phyloP scores from a whole-genome alignment of 2,329 filamentous ascomycete genomes.

The Trichoderma brevicompactum region DNA sequence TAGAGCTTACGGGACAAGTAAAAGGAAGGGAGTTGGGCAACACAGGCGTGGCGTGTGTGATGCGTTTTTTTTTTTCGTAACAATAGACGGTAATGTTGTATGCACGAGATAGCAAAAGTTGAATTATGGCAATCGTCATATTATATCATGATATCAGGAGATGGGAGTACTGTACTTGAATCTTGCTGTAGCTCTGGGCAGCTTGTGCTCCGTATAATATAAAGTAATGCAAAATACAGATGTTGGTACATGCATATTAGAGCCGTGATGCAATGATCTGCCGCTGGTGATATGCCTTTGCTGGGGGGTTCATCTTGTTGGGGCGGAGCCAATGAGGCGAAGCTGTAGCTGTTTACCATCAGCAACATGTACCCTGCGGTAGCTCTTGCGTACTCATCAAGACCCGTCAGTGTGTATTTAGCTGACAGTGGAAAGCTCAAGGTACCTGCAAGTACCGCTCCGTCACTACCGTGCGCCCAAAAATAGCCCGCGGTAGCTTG shows the following conservation, averaged over 20 bases:
- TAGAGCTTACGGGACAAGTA: neutral
- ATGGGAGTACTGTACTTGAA: too few relatives aligned
- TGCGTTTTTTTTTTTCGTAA: neutral
- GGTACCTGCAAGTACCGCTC: too few relatives aligned
- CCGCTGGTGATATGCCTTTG: neutral
- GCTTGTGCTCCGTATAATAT: neutral
- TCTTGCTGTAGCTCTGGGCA: neutral
- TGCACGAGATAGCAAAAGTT: neutral
- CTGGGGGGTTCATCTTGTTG: neutral
- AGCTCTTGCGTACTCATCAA: too few relatives aligned
- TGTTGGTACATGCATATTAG: neutral
- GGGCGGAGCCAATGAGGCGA: constrained; percentile 11
- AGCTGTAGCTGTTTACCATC: neutral
- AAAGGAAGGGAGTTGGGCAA: neutral
- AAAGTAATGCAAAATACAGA: neutral
- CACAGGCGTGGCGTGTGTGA: neutral
- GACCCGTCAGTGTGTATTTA: too few relatives aligned
- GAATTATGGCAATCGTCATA: neutral
- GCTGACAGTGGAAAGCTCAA: too few relatives aligned
- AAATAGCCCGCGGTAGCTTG: too few relatives aligned
- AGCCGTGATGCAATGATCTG: neutral
- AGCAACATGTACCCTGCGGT: neutral
- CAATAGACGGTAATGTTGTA: neutral
- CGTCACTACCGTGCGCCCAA: too few relatives aligned
- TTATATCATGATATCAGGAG: too few relatives aligned